Conservation (phyloP, 164 flowering plant genomes). For the Hamamelis virginiana region DNA sequence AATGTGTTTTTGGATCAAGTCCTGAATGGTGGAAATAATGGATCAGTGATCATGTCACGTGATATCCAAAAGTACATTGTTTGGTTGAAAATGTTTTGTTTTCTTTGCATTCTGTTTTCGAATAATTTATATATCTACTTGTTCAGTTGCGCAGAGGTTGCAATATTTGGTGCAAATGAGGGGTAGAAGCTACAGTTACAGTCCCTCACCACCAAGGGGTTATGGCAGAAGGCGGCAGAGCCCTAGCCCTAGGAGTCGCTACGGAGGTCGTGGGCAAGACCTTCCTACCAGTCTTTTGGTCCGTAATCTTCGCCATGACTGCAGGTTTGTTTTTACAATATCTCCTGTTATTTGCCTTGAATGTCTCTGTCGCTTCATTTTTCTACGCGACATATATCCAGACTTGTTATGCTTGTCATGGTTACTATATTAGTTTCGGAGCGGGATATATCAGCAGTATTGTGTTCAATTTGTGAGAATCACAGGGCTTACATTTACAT, state of each 20-base stretch:
- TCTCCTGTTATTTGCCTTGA: neutral
- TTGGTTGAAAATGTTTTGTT: neutral
- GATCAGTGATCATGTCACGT: too few relatives aligned
- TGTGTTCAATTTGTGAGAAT: too few relatives aligned
- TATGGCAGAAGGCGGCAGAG: constrained; percentile 65
- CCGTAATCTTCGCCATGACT: constrained; percentile 82
- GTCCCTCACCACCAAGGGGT: constrained; percentile 84
- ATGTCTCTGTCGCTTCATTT: too few relatives aligned
- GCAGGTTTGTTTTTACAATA: constrained; percentile 47
- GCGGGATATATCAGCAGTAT: too few relatives aligned
- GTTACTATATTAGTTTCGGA: too few relatives aligned
- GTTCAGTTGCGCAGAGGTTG: neutral
- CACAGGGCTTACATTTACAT: too few relatives aligned
- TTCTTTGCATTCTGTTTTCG: neutral
- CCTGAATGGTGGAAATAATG: too few relatives aligned
- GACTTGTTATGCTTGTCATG: too few relatives aligned
- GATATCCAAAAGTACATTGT: too few relatives aligned
- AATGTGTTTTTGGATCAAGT: too few relatives aligned
- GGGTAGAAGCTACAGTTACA: constrained; percentile 84
- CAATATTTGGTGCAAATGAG: constrained; percentile 49
- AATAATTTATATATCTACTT: neutral
- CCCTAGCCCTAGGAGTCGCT: constrained; percentile 74
- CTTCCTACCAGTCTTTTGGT: constrained; percentile 87
- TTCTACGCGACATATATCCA: too few relatives aligned
- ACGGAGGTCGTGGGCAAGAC: constrained; percentile 64